A percentile compares a stretch with the other conserved stretches of the same genome.
Conservation (phyloP, 257 asterid species). For the Solanum pinnatisectum region DNA sequence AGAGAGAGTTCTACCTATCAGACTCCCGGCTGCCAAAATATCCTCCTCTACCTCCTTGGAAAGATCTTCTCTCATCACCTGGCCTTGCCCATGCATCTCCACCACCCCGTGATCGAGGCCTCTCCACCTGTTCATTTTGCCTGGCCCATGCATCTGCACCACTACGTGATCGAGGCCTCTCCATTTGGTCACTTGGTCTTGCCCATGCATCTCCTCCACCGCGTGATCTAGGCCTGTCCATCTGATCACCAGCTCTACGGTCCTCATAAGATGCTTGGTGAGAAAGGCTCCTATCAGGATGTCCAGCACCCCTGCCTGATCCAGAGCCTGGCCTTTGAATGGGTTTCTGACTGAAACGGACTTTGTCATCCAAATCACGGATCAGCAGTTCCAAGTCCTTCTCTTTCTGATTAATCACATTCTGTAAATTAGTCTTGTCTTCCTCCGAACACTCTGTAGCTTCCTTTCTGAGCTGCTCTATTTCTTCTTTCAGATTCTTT, state of each 20-base stretch:
- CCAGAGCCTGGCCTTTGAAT: constrained; percentile 76
- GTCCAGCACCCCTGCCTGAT: constrained; percentile 44
- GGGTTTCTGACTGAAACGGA: constrained; percentile 63
- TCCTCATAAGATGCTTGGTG: constrained; percentile 58
- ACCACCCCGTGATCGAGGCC: constrained; percentile 1
- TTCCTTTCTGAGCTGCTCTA: constrained; percentile 53
- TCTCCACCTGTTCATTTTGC: background rate
- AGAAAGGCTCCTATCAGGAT: constrained; percentile 47
- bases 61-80: constrained; percentile 56
- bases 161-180: constrained; percentile 5
- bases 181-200: constrained; percentile 15
- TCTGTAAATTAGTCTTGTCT: constrained; percentile 28
- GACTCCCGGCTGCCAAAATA: constrained; percentile 58
- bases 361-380: constrained; percentile 71
- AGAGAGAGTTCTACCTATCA: constrained; percentile 46
- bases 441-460: constrained; percentile 35
- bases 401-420: constrained; percentile 49
- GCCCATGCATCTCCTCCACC: constrained; percentile 61
- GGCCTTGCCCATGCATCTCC: constrained; percentile 18
- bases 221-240: constrained; percentile 81
- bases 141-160: constrained; percentile 4
- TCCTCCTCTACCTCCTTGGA: constrained; percentile 86
- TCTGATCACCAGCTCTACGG: constrained; percentile 50
- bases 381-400: constrained; percentile 54
- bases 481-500: constrained; percentile 70